Percentiles rank a stretch among this genome's conserved stretches.
Evolutionary conservation across 345 rosid genomes (phyloP).

Genomic region (Syzygium aromaticum): DNA sequence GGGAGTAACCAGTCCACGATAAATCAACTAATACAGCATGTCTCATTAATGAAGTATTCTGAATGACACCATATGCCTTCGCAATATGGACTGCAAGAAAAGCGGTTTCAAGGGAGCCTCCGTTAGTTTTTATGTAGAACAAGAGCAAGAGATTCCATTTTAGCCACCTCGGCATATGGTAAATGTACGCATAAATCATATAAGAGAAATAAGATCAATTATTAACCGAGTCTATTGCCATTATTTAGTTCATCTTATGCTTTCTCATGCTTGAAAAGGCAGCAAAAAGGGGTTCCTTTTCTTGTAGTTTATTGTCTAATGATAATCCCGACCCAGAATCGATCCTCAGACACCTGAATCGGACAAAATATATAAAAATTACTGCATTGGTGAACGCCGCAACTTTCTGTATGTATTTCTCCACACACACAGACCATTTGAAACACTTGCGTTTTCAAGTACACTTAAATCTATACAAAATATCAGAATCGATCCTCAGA

Average conservation of each 20-base stretch:
- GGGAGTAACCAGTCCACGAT: neutral
- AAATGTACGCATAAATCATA: neutral
- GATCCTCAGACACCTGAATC: fast-evolving
- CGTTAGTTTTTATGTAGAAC: neutral
- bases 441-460: neutral
- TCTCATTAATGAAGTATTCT: neutral
- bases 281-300: neutral
- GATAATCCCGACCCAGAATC: neutral
- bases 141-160: neutral
- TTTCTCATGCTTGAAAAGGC: neutral
- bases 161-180: neutral
- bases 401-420: neutral
- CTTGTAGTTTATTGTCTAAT: neutral
- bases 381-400: neutral
- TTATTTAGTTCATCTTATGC: neutral
- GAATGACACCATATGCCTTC: neutral
- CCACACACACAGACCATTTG: neutral
- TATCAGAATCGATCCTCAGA: neutral
- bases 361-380: neutral
- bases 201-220: neutral
- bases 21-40: neutral
- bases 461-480: too few species aligned
- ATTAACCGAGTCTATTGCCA: neutral
- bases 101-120: neutral
- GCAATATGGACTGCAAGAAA: neutral